Base-by-base conservation (phyloP, 169 alveolate species). In the Plasmodium cynomolgi region DNA sequence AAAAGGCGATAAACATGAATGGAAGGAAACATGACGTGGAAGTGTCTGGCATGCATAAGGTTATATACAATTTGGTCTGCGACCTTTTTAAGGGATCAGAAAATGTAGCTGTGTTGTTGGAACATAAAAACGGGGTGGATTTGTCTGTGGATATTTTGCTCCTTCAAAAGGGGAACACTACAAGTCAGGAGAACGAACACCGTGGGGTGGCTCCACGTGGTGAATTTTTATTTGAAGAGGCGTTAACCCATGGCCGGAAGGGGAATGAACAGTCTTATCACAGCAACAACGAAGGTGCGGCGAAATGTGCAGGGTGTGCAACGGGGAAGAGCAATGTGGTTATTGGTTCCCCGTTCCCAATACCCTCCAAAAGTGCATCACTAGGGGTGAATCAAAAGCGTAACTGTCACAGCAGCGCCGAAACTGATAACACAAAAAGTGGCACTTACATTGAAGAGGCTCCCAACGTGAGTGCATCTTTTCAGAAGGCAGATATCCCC, bases 91-190 rank as follows among this genome's bases (percentile, higher is more conserved):
- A 81, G 5, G 31, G 11, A 15, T 50, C 54, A n/a, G 37, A 81
- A 39, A 39, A 91, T 20, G 72, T 83, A 44, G 33, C 44, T 29
- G 31, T 47, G 9, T 44, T 91, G 44, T 44, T 72, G 47, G 95
- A 91, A 68, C 58, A 91, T 72, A 91, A 91, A 71, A 83, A 91
- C 47, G 68, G 2, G 9, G 73, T 81, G 9, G 39, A 91, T 13
- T 23, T 91, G 58, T 91, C 95, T 31, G 44, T 91, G 20, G 95
- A 91, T 91, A 91, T 91, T 91, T 39, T 91, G 75, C 58, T 91
- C 23, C 79, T 15, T 79, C 83, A 50, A 56, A 41, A 23, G 34
- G 31, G 20, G 37, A 15, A 33, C 26, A 47, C 44, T 50, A 71
- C 50, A 81, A 23, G 86, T 20, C 3, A 34, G 37, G 20, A 75